Evolutionary conservation across 306 rosid species (phyloP).

Genomic region (Castanea crenata): DNA sequence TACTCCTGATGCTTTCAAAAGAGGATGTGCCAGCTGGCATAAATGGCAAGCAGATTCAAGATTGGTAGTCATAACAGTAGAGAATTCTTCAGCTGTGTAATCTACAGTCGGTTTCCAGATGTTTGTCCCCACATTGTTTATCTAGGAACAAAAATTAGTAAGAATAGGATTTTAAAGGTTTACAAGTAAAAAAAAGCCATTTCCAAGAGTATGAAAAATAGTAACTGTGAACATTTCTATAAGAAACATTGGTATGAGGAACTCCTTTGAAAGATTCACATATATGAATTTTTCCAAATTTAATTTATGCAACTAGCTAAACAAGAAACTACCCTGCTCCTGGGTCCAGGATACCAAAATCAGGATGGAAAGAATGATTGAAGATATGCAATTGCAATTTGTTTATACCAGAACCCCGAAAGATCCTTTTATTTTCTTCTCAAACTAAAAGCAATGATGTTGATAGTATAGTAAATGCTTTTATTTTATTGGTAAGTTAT

Average conservation of each 20-base stretch:
- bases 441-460: background rate
- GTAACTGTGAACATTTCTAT: background rate
- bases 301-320: background rate
- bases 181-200: background rate
- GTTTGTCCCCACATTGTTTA: constrained; percentile 36
- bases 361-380: background rate
- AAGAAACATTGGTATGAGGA: background rate
- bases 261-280: background rate
- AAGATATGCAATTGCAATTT: background rate
- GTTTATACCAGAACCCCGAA: background rate
- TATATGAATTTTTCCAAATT: background rate
- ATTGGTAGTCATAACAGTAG: constrained; percentile 33
- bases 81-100: constrained; percentile 31
- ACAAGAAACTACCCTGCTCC: background rate
- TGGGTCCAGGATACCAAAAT: background rate
- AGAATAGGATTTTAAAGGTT: background rate
- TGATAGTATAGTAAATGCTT: background rate
- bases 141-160: constrained; percentile 11
- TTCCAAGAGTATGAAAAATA: background rate
- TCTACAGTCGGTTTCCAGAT: constrained; percentile 6
- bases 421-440: background rate
- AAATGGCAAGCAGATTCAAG: constrained; percentile 36
- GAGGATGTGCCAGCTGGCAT: constrained; percentile 48
- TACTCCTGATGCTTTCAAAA: constrained; percentile 40
- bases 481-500: no score